Percentiles rank a stretch among this genome's conserved stretches.
These are phyloP conservation scores for Colletotrichum neosansevieriae DNA, from an alignment of 2,329 filamentous ascomycete genomes.

Conservation along the genomic window DNA sequence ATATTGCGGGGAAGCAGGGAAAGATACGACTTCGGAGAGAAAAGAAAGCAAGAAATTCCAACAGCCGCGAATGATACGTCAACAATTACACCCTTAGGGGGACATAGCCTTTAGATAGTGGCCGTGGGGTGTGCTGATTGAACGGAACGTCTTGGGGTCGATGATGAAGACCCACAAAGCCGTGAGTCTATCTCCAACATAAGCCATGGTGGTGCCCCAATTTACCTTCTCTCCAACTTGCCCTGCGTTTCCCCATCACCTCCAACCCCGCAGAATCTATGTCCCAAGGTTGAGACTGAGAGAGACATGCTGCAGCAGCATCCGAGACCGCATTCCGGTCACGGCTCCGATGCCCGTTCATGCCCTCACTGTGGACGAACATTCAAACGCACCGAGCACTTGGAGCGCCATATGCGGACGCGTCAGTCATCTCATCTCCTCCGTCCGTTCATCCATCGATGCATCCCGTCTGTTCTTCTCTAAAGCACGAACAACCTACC, in stretches of 20 bases:
- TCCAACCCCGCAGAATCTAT: slow-evolving; percentile 23
- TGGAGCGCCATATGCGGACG: slow-evolving; percentile 60
- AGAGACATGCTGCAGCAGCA: slow-evolving; percentile 35
- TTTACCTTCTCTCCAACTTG: slow-evolving; percentile 35
- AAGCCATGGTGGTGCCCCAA: slow-evolving; percentile 32
- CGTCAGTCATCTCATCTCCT: slow-evolving; percentile 49
- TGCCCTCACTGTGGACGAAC: slow-evolving; percentile 57
- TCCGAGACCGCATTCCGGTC: slow-evolving; percentile 35
- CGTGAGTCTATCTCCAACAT: slow-evolving; percentile 37
- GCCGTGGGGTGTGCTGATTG: slow-evolving; percentile 7
- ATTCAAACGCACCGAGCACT: slow-evolving; percentile 60
- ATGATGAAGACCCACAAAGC: slow-evolving; percentile 13
- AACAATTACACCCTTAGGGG: neutral
- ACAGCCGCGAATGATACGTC: slow-evolving; percentile 3
- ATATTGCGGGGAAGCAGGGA: slow-evolving; percentile 32
- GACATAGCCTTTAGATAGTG: slow-evolving; percentile 8
- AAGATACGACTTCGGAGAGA: slow-evolving; percentile 20
- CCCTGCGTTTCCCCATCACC: slow-evolving; percentile 15
- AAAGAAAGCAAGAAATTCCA: slow-evolving; percentile 6
- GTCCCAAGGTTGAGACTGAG: neutral
- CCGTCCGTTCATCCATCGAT: neutral
- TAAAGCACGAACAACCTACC: slow-evolving; percentile 6
- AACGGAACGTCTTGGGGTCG: slow-evolving; percentile 19
- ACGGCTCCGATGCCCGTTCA: slow-evolving; percentile 42
- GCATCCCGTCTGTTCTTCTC: slow-evolving; percentile 9